phyloP scores from a whole-genome alignment of 2,329 filamentous ascomycete species.

The Calonectria fujianensis region DNA sequence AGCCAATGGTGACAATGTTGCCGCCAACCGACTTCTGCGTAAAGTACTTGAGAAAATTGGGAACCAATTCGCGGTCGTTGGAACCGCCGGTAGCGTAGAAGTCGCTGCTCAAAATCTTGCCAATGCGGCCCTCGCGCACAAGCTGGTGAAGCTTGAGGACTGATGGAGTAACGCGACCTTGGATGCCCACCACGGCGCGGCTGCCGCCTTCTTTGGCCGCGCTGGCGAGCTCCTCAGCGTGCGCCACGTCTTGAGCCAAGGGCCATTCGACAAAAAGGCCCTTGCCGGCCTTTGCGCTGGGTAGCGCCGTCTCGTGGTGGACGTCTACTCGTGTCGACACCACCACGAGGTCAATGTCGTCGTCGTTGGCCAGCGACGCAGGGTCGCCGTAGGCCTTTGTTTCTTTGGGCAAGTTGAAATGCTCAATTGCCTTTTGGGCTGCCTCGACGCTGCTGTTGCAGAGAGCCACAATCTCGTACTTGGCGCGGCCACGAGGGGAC shows the following conservation, averaged over 20 bases:
- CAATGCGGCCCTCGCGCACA: conserved; percentile 67
- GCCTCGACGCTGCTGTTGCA: conserved; percentile 69
- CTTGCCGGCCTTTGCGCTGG: conserved; percentile 72
- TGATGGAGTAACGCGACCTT: conserved; percentile 68
- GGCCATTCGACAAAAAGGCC: conserved; percentile 76
- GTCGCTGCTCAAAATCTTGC: conserved; percentile 72
- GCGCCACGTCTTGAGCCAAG: conserved; percentile 65
- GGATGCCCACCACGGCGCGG: conserved; percentile 69
- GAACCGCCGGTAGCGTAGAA: conserved; percentile 62
- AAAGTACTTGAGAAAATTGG: conserved; percentile 67
- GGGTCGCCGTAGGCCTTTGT: conserved; percentile 72
- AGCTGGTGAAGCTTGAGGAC: conserved; percentile 66
- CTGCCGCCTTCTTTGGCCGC: conserved; percentile 58
- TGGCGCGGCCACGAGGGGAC: conserved; percentile 63
- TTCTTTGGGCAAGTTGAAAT: conserved; percentile 63
- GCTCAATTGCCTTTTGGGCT: conserved; percentile 64
- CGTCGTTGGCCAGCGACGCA: conserved; percentile 67
- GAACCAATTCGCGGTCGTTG: conserved; percentile 57
- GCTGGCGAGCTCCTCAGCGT: conserved; percentile 64
- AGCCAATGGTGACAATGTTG: conserved; percentile 64
- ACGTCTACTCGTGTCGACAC: conserved; percentile 72
- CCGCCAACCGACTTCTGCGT: conserved; percentile 68
- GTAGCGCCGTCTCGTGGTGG: conserved; percentile 67
- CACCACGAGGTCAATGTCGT: conserved; percentile 73
- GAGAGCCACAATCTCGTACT: conserved; percentile 71